These are phyloP conservation scores for Diospyros kaki DNA, from an alignment of 148 eudicot genomes.

Conservation along the genomic window DNA sequence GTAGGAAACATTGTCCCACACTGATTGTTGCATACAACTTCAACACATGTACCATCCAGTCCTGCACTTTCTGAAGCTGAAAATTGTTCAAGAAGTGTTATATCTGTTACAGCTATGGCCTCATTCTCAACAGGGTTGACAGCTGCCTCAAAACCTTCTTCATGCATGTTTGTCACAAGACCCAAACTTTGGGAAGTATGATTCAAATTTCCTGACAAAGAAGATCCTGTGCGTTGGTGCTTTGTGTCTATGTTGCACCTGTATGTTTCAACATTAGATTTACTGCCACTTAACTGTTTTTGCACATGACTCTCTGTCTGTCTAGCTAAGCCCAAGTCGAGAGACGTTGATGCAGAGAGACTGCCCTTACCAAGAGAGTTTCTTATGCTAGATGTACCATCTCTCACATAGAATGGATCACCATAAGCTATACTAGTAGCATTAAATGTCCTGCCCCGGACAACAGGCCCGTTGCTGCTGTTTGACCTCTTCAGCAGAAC, in stretches of 20 bases:
- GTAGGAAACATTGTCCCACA: slow-evolving; percentile 19
- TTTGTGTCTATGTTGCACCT: slow-evolving; percentile 34
- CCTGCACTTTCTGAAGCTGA: slow-evolving; percentile 34
- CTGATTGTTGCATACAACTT: slow-evolving; percentile 17
- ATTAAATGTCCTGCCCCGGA: slow-evolving; percentile 63
- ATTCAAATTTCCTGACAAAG: slow-evolving; percentile 65
- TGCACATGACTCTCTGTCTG: slow-evolving; percentile 50
- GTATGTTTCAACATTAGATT: slow-evolving; percentile 42
- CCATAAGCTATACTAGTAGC: slow-evolving; percentile 66
- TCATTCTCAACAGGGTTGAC: slow-evolving; percentile 28
- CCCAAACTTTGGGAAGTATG: slow-evolving; percentile 46
- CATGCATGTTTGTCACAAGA: slow-evolving; percentile 36
- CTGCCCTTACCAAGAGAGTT: slow-evolving; percentile 77
- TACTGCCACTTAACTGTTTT: slow-evolving; percentile 52
- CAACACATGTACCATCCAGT: slow-evolving; percentile 26
- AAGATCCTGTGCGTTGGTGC: slow-evolving; percentile 58
- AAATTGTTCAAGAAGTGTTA: slow-evolving; percentile 29
- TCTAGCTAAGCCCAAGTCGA: slow-evolving; percentile 54
- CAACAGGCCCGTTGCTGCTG: slow-evolving; percentile 56
- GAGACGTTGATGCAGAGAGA: slow-evolving; percentile 70
- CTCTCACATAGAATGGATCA: slow-evolving; percentile 69
- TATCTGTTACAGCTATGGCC: slow-evolving; percentile 22
- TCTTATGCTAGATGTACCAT: slow-evolving; percentile 54
- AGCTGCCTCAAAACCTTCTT: slow-evolving; percentile 43
- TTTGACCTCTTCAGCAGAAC: slow-evolving; percentile 62